These are phyloP conservation scores for Exophiala sp. DNA, from an alignment of 2,329 filamentous ascomycete genomes.

Conservation along the genomic window DNA sequence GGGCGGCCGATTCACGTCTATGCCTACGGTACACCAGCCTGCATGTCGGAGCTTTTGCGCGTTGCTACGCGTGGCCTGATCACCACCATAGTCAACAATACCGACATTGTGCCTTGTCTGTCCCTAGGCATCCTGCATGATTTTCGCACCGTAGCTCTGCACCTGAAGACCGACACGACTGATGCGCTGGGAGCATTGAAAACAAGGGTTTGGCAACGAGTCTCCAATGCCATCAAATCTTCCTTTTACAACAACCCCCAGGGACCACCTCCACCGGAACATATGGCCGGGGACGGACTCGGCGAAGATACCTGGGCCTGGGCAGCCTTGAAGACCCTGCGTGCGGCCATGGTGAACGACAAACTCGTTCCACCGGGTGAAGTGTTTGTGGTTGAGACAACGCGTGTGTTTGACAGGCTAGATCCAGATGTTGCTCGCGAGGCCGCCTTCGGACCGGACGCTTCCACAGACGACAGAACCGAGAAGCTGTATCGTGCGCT, in stretches of 20 bases:
- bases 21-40: constrained; percentile 68
- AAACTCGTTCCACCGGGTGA: constrained; percentile 72
- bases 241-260: constrained; percentile 27
- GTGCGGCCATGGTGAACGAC: constrained; percentile 60
- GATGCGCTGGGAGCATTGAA: constrained; percentile 63
- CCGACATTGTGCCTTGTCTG: constrained; percentile 67
- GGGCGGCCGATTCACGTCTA: constrained; percentile 71
- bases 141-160: constrained; percentile 63
- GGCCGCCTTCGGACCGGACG: constrained; percentile 42
- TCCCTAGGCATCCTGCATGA: constrained; percentile 70
- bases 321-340: constrained; percentile 59
- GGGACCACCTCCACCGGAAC: constrained; percentile 38
- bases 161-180: constrained; percentile 65
- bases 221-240: constrained; percentile 48
- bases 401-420: constrained; percentile 56
- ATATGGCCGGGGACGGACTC: constrained; percentile 45
- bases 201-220: constrained; percentile 58
- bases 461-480: constrained; percentile 35
- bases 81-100: constrained; percentile 66
- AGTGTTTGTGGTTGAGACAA: constrained; percentile 66
- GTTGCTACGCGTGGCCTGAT: constrained; percentile 66
- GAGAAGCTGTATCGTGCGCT: constrained; percentile 35
- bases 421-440: constrained; percentile 44
- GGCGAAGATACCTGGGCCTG: constrained; percentile 65
- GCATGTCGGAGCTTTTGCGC: constrained; percentile 64